Conservation (phyloP, 805 yeast genomes). For the Lachancea lanzarotensis region DNA sequence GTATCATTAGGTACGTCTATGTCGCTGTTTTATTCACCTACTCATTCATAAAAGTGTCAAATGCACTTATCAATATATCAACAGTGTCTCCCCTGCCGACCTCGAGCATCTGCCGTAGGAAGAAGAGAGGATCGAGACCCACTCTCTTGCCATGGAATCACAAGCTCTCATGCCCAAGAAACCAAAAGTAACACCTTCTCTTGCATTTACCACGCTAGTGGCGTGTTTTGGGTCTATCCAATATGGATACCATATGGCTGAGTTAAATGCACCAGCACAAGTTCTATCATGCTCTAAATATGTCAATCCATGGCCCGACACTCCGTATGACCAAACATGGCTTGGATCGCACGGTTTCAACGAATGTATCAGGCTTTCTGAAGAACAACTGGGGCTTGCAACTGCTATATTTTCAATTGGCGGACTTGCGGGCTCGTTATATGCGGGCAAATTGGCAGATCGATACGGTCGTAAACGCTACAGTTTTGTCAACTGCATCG, state of each 20-base stretch:
- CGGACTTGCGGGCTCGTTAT: slow-evolving; percentile 67
- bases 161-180: slow-evolving; percentile 5
- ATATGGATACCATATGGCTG: slow-evolving; percentile 93
- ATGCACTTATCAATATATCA: too few relatives aligned
- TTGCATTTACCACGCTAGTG: slow-evolving; percentile 44
- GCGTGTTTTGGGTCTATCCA: slow-evolving; percentile 77
- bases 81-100: too few relatives aligned
- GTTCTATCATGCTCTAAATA: slow-evolving; percentile 50
- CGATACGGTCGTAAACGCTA: slow-evolving; percentile 53
- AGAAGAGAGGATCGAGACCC: background rate
- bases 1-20: too few relatives aligned
- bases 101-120: background rate
- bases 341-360: slow-evolving; percentile 40
- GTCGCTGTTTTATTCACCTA: too few relatives aligned
- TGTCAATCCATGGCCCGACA: slow-evolving; percentile 19
- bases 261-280: slow-evolving; percentile 82
- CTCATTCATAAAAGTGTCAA: background rate
- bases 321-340: slow-evolving; percentile 33
- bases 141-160: slow-evolving; percentile 2
- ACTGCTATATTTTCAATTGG: slow-evolving; percentile 83
- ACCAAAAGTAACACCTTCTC: slow-evolving; percentile 14
- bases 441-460: slow-evolving; percentile 68
- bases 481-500: slow-evolving; percentile 44
- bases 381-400: slow-evolving; percentile 58
- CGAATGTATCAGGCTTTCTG: slow-evolving; percentile 55